Conservation (phyloP, 176 grass and related monocot genomes). For the Canna indica region DNA sequence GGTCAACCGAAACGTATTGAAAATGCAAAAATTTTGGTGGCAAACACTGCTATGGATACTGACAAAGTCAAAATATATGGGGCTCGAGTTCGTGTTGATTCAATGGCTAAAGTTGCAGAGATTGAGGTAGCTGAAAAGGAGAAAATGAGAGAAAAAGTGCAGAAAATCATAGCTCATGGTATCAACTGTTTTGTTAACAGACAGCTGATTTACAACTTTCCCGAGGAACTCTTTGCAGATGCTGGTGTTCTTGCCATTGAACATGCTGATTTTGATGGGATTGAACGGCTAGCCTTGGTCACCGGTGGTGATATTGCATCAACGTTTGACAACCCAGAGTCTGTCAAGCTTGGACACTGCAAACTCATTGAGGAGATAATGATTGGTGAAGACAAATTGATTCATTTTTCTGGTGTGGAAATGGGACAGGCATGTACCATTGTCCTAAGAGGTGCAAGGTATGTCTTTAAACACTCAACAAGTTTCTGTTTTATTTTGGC, state of each 20-base stretch:
- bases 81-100: constrained; percentile 84
- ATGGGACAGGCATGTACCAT: constrained; percentile 97
- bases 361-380: constrained; percentile 97
- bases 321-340: constrained; percentile 91
- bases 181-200: constrained; percentile 92
- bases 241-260: constrained; percentile 82
- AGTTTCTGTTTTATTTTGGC: not conserved
- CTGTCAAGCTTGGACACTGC: constrained; percentile 88
- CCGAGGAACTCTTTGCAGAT: constrained; percentile 91
- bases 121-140: constrained; percentile 92
- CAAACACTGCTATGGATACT: constrained; percentile 97
- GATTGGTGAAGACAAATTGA: constrained; percentile 91
- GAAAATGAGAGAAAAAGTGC: constrained; percentile 95
- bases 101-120: constrained; percentile 80
- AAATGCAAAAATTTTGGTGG: constrained; percentile 92
- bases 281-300: constrained; percentile 74
- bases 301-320: constrained; percentile 94
- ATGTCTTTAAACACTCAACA: not conserved
- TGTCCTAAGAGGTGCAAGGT: constrained; percentile 88
- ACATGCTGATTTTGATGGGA: constrained; percentile 97
- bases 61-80: constrained; percentile 99
- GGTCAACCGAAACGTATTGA: constrained; percentile 89
- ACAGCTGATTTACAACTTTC: constrained; percentile 95
- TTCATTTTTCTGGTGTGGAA: constrained; percentile 72
- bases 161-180: constrained; percentile 82